Conservation (phyloP, 768 basidiomycete genomes). For the Rhizopogon vulgaris region DNA sequence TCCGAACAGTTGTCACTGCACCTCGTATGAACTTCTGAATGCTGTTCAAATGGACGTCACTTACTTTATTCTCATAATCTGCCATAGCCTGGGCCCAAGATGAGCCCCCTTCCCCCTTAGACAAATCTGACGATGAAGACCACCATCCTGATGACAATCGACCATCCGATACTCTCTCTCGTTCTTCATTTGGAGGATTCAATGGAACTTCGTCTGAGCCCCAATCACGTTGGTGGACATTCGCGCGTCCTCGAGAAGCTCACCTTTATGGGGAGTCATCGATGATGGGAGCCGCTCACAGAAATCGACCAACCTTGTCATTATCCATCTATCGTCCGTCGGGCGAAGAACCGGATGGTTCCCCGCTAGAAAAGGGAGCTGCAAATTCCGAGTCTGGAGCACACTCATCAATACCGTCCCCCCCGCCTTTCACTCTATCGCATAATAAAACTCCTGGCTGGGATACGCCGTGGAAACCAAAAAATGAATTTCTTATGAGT, state of each 20-base stretch:
- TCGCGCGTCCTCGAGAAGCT: slow-evolving; percentile 50
- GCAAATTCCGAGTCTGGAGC: slow-evolving; percentile 2
- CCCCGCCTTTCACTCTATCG: slow-evolving; percentile 41
- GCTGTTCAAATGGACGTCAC: background rate
- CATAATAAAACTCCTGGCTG: slow-evolving; percentile 57
- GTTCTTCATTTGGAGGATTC: slow-evolving; percentile 33
- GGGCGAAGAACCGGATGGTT: background rate
- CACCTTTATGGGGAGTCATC: slow-evolving; percentile 15
- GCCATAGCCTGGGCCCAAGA: slow-evolving; percentile 74
- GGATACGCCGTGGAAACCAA: slow-evolving; percentile 53
- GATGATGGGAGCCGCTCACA: slow-evolving; percentile 30
- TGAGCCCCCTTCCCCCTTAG: slow-evolving; percentile 71
- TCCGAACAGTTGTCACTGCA: slow-evolving; percentile 54
- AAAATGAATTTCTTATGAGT: slow-evolving; percentile 7
- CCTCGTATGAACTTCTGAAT: slow-evolving; percentile 49
- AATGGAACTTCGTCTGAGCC: slow-evolving; percentile 26
- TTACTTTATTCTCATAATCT: slow-evolving; percentile 2
- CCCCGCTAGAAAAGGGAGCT: background rate
- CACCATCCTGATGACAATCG: slow-evolving; percentile 32
- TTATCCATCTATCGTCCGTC: slow-evolving; percentile 21
- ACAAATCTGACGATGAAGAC: slow-evolving; percentile 32
- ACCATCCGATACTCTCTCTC: slow-evolving; percentile 50
- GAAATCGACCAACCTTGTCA: slow-evolving; percentile 50
- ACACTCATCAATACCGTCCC: slow-evolving; percentile 21
- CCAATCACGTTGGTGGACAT: slow-evolving; percentile 68